phyloP scores from a whole-genome alignment of 164 flowering plant species.

The Nymphaea colorata region DNA sequence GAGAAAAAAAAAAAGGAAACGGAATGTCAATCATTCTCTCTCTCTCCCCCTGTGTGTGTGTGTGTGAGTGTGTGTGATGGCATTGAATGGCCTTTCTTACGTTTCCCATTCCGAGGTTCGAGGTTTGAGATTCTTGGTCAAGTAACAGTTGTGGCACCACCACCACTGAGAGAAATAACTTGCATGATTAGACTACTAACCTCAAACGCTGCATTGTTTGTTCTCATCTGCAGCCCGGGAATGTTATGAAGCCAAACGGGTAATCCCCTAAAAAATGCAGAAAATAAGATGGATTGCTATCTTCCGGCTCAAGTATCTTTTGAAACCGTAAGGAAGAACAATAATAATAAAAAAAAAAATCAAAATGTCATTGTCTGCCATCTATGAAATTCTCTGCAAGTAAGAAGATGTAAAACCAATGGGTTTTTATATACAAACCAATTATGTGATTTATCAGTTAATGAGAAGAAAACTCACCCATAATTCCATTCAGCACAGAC shows the following conservation, averaged over 20 bases:
- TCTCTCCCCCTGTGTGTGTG: too few relatives aligned
- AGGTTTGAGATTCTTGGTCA: neutral
- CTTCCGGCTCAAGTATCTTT: too few relatives aligned
- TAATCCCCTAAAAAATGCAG: too few relatives aligned
- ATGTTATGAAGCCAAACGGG: constrained; percentile 41
- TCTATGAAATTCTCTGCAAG: too few relatives aligned
- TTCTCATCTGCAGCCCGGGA: constrained; percentile 28
- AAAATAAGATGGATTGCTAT: too few relatives aligned
- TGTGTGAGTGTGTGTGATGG: neutral
- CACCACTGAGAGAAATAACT: neutral
- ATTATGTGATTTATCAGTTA: neutral
- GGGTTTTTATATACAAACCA: neutral
- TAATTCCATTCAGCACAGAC: constrained; percentile 4
- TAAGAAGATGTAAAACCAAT: neutral
- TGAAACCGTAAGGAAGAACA: constrained; percentile 5
- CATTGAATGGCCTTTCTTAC: neutral
- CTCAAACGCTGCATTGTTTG: constrained; percentile 18
- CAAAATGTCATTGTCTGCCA: neutral
- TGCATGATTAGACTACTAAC: constrained; percentile 9
- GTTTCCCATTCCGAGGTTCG: too few relatives aligned
- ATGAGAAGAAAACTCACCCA: constrained; percentile 1
- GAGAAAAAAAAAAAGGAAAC: neutral
- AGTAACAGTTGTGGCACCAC: neutral
- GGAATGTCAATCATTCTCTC: neutral
- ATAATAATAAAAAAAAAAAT: constrained; percentile 12